Conservation (phyloP, 2,329 filamentous ascomycete genomes). For the Polychaeton citri region DNA sequence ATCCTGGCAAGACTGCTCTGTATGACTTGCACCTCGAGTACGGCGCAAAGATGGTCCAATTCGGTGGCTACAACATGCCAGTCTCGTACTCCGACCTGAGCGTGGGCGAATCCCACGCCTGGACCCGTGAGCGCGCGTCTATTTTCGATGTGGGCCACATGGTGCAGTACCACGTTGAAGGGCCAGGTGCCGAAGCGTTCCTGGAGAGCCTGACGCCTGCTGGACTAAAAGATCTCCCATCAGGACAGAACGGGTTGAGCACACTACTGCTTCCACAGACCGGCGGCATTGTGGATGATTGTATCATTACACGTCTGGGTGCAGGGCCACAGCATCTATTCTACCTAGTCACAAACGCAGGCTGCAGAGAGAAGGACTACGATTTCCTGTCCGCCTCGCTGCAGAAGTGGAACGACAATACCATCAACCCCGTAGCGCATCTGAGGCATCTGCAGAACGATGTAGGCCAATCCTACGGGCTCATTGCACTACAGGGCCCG, state of each 20-base stretch:
- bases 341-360: slow-evolving; percentile 93
- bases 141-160: slow-evolving; percentile 96
- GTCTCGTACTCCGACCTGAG: slow-evolving; percentile 70
- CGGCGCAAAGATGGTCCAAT: slow-evolving; percentile 92
- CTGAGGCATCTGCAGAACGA: slow-evolving; percentile 22
- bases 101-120: slow-evolving; percentile 74
- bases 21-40: slow-evolving; percentile 65
- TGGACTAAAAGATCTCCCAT: slow-evolving; percentile 48
- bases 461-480: slow-evolving; percentile 49
- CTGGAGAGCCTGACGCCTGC: slow-evolving; percentile 75
- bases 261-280: slow-evolving; percentile 64
- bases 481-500: slow-evolving; percentile 85
- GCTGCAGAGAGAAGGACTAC: slow-evolving; percentile 77
- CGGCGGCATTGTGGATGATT: slow-evolving; percentile 91
- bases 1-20: slow-evolving; percentile 46
- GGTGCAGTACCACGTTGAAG: slow-evolving; percentile 75
- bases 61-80: slow-evolving; percentile 86
- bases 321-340: slow-evolving; percentile 39
- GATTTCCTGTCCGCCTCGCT: slow-evolving; percentile 63
- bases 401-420: slow-evolving; percentile 41
- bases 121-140: slow-evolving; percentile 76
- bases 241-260: slow-evolving; percentile 69
- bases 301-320: slow-evolving; percentile 74
- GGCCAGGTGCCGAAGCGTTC: slow-evolving; percentile 66
- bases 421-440: slow-evolving; percentile 27